These are phyloP conservation scores for Talaromyces funiculosus DNA, from an alignment of 2,329 filamentous ascomycete species.

Conservation along the genomic window DNA sequence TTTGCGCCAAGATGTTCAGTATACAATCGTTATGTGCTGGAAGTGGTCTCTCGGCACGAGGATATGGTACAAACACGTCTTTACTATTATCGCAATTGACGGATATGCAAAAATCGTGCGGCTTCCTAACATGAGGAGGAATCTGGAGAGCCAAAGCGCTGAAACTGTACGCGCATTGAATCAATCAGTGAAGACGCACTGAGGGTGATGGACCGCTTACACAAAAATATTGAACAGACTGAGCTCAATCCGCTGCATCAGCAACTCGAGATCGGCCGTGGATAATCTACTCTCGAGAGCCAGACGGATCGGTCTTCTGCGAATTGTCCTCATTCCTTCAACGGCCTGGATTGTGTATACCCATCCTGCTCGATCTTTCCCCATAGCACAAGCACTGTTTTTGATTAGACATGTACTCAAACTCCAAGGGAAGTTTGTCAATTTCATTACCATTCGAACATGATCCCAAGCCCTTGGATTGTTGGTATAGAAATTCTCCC, in stretches of 20 bases:
- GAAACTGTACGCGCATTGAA: neutral
- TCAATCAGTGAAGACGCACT: neutral
- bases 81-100: conserved; percentile 14
- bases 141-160: conserved; percentile 8
- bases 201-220: neutral
- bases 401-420: neutral
- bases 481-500: conserved; percentile 28
- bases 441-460: conserved; percentile 14
- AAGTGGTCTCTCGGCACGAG: conserved; percentile 16
- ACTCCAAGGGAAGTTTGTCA: neutral
- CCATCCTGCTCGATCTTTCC: conserved; percentile 27
- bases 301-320: conserved; percentile 19
- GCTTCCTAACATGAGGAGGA: conserved; percentile 7
- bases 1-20: conserved; percentile 23
- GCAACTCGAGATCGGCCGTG: conserved; percentile 13
- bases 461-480: conserved; percentile 28
- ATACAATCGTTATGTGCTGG: conserved; percentile 20
- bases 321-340: conserved; percentile 9
- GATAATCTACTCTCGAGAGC: conserved; percentile 10
- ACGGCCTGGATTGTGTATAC: conserved; percentile 23
- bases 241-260: conserved; percentile 19
- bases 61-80: conserved; percentile 24
- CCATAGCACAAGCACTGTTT: conserved; percentile 17
- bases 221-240: conserved; percentile 9
- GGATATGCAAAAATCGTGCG: conserved; percentile 15